Evolutionary conservation across 768 basidiomycete species (phyloP), one percentile per base, ranked within the genome.

Genomic region (Ramaria rubella): DNA sequence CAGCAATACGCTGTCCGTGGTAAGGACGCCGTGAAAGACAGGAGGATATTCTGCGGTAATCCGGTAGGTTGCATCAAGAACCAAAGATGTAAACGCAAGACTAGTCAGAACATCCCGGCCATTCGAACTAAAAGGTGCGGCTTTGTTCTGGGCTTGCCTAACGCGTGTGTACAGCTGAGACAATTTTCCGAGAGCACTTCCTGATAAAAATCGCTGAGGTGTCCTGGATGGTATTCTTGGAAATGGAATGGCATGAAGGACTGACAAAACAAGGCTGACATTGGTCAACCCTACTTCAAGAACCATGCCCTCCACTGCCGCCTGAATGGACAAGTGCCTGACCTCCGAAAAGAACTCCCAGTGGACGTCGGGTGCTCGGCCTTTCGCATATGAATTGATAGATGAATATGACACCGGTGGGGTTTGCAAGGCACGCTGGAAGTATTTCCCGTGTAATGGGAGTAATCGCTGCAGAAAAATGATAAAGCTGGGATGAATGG

Each of bases 71-170:
- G 19, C n/a, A n/a, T 56, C 40, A 21, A 79, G 40, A 57, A 70
- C 78, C 24, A 79, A 80, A 11, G 67, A 68, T 8, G 66, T 65
- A 17, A 87, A 70, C 7, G 71, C 70, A 51, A 89, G 63, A 8
- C 82, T 81, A 4, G 89, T 87, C 31, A 91, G 68, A 52, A 81
- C 74, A 62, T 81, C 80, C 56, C 79, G 78, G 27, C 77, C 75
- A 34, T 68, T 70, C 40, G 31, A 49, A 14, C 21, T n/a, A 30
- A 56, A 56, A 49, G 45, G 55, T 19, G 31, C 30, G 5, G 27
- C 17, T 21, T 45, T 46, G 33, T 56, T 45, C 14, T 56, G 43
- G 5, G 55, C 44, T 17, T 56, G 55, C 40, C 55, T 56, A 34
- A 56, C 55, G 17, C 30, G 55, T 14, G 46, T 36, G 24, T 46